A percentile compares a stretch with the other conserved stretches of the same genome.
phyloP scores from a whole-genome alignment of 805 yeast genomes.

The Wickerhamomyces chaumierensis region DNA sequence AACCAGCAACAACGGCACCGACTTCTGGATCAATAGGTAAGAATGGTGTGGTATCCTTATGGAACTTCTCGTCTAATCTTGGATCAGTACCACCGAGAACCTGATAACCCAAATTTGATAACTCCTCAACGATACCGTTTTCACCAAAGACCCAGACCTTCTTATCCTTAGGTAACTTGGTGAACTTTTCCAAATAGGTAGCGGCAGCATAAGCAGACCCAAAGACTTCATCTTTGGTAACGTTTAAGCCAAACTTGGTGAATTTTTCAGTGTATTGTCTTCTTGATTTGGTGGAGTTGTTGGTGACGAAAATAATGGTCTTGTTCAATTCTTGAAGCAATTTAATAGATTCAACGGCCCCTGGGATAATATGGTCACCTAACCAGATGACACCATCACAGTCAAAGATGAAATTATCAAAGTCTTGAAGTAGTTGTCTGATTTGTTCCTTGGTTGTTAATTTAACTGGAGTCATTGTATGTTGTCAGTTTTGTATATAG shows the following conservation, averaged over 20 bases:
- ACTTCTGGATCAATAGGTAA: conserved; percentile 57
- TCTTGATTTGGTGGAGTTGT: conserved; percentile 89
- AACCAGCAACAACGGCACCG: conserved; percentile 85
- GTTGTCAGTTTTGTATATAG: no score
- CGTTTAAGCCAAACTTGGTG: conserved; percentile 35
- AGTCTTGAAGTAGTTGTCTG: conserved; percentile 42
- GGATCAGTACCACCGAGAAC: conserved; percentile 82
- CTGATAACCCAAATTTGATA: conserved; percentile 59
- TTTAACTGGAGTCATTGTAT: conserved; percentile 28
- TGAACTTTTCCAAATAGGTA: conserved; percentile 66
- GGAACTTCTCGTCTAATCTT: conserved; percentile 38
- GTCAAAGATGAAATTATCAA: conserved; percentile 86
- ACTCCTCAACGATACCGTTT: conserved; percentile 72
- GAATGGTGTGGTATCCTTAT: conserved; percentile 43
- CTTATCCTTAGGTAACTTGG: conserved; percentile 58
- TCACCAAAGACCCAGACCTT: conserved; percentile 91
- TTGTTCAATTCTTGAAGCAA: conserved; percentile 45
- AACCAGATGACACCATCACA: conserved; percentile 98
- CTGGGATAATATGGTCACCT: conserved; percentile 73
- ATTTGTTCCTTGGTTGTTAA: conserved; percentile 37
- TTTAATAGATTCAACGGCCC: conserved; percentile 63
- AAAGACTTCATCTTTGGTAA: conserved; percentile 60
- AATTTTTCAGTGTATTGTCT: conserved; percentile 68
- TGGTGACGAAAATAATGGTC: conserved; percentile 80
- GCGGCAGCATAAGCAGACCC: conserved; percentile 92